phyloP scores from a whole-genome alignment of 371 early-diverging fungal species.

The Zychaea mexicana region DNA sequence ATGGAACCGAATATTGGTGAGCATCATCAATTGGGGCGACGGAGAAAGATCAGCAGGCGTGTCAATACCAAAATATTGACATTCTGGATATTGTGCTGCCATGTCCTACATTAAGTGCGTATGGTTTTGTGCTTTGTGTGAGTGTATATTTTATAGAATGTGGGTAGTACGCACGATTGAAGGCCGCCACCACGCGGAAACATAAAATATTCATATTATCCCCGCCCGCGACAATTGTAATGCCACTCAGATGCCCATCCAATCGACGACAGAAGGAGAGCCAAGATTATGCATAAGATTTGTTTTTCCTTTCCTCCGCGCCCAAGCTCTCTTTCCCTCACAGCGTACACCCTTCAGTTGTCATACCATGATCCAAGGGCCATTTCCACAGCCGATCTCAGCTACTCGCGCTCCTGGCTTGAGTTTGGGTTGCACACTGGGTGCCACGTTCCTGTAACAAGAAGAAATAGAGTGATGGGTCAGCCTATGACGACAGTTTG shows the following conservation, averaged over 20 bases:
- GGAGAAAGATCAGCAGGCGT: slow-evolving; percentile 1
- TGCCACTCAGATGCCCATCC: too few species aligned
- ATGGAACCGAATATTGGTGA: slow-evolving; percentile 28
- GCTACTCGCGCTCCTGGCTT: slow-evolving; percentile 18
- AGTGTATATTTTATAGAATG: background rate
- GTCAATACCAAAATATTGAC: slow-evolving; percentile 31
- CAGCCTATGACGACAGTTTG: background rate
- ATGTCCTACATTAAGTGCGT: too few species aligned
- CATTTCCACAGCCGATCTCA: slow-evolving; percentile 25
- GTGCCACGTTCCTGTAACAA: slow-evolving; percentile 10
- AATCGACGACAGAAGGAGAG: slow-evolving; percentile 6
- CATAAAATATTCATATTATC: too few species aligned
- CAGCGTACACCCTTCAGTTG: too few species aligned
- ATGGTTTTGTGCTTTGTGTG: too few species aligned
- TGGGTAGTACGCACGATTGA: background rate
- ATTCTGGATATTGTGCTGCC: slow-evolving; percentile 39
- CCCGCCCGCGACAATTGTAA: too few species aligned
- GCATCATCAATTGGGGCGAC: background rate
- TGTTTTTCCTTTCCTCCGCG: background rate
- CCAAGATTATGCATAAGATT: background rate
- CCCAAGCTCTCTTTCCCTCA: background rate
- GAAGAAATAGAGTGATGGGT: background rate
- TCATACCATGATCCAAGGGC: slow-evolving; percentile 24
- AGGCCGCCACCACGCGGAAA: too few species aligned
- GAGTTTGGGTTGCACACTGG: slow-evolving; percentile 15